A percentile compares a stretch with the other conserved stretches of the same genome.
Evolutionary conservation across 352 stramenopile genomes (phyloP).

Genomic region (Globisporangium nunn): DNA sequence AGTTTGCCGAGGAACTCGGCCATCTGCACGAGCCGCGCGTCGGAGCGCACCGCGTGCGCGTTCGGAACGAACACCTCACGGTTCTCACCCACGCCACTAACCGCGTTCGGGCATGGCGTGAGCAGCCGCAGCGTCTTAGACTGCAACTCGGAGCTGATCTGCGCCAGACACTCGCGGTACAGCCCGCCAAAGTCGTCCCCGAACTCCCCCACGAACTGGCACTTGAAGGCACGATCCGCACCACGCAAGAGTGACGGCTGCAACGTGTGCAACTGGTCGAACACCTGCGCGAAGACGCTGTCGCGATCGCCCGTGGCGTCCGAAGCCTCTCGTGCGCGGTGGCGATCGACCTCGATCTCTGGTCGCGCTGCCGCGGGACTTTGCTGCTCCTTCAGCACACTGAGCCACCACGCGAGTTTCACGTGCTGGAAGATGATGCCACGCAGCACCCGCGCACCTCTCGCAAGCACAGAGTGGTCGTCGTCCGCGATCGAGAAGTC

Average conservation of each 20-base stretch:
- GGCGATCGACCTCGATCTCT: constrained; percentile 84
- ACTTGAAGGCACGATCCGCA: constrained; percentile 87
- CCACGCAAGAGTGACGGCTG: constrained; percentile 82
- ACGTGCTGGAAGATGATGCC: constrained; percentile 83
- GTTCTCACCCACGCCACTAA: constrained; percentile 82
- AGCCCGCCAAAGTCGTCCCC: constrained; percentile 87
- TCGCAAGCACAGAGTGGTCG: constrained; percentile 51
- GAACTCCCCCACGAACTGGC: constrained; percentile 88
- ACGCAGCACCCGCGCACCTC: constrained; percentile 46
- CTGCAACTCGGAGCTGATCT: constrained; percentile 86
- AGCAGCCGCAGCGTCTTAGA: constrained; percentile 80
- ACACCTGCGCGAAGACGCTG: constrained; percentile 82
- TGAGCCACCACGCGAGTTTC: constrained; percentile 86
- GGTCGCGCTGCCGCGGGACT: constrained; percentile 66
- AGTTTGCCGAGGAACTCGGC: constrained; percentile 93
- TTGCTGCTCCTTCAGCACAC: constrained; percentile 82
- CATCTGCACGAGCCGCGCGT: constrained; percentile 73
- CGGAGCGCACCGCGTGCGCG: constrained; percentile 31
- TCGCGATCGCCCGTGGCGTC: constrained; percentile 53
- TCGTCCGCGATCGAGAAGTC: constrained; percentile 63
- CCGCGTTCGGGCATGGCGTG: constrained; percentile 83
- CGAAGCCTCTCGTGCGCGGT: constrained; percentile 58
- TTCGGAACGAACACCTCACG: constrained; percentile 85
- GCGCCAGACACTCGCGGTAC: constrained; percentile 85
- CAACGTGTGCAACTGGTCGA: constrained; percentile 77